These are phyloP conservation scores for Chromera velia DNA, from an alignment of 73 alveolate species.

Conservation along the genomic window DNA sequence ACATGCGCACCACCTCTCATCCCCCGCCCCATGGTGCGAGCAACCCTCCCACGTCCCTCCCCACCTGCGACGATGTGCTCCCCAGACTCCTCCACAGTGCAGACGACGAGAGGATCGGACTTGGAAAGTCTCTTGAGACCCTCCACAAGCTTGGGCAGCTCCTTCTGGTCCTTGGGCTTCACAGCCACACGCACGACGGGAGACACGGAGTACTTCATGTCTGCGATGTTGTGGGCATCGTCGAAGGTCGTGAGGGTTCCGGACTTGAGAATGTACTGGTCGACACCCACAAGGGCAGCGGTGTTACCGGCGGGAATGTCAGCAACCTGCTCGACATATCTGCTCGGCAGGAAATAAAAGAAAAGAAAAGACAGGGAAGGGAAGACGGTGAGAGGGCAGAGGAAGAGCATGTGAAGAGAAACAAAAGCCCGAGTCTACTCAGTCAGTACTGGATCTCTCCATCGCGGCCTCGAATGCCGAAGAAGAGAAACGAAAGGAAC, in stretches of 20 bases:
- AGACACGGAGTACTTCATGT: constrained; percentile 73
- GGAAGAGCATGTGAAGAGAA: too few relatives aligned
- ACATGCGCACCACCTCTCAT: too few relatives aligned
- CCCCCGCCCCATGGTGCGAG: too few relatives aligned
- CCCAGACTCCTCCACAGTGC: constrained; percentile 68
- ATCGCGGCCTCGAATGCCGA: too few relatives aligned
- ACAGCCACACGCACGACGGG: constrained; percentile 80
- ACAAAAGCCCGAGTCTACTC: too few relatives aligned
- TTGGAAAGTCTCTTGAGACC: constrained; percentile 79
- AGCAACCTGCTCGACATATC: constrained; percentile 50
- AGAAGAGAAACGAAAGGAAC: too few relatives aligned
- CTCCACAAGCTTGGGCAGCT: constrained; percentile 76
- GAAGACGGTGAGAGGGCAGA: too few relatives aligned
- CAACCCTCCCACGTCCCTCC: background rate
- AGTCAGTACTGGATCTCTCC: too few relatives aligned
- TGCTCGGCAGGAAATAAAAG: constrained; percentile 84
- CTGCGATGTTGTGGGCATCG: constrained; percentile 57
- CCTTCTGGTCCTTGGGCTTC: constrained; percentile 78
- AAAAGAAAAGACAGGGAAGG: too few relatives aligned
- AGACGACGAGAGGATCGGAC: constrained; percentile 75
- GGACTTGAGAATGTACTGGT: constrained; percentile 59
- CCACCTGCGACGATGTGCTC: constrained; percentile 61
- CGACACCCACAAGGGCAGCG: constrained; percentile 75
- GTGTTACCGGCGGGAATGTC: constrained; percentile 90
- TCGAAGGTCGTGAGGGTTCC: constrained; percentile 65